phyloP scores from a whole-genome alignment of 805 yeast species.

The Lipomyces lipofer region DNA sequence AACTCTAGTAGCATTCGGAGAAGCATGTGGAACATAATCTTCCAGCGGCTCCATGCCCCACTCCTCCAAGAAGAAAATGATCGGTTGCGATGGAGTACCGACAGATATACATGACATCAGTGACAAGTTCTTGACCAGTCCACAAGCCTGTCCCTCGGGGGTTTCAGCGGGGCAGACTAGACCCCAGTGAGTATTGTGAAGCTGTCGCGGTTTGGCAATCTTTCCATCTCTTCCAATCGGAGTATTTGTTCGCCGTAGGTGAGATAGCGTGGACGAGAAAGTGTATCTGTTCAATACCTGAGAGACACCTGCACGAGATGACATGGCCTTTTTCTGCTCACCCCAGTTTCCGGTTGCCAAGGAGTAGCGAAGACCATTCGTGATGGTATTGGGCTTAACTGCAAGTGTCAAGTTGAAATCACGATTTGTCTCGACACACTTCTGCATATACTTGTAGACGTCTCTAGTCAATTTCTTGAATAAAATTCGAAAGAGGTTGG shows the following conservation, averaged over 20 bases:
- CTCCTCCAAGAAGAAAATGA: slow-evolving; percentile 87
- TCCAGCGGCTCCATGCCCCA: slow-evolving; percentile 99
- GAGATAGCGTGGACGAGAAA: slow-evolving; percentile 97
- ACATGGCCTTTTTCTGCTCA: slow-evolving; percentile 99
- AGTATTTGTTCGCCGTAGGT: slow-evolving; percentile 97
- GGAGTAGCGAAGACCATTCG: slow-evolving; percentile 96
- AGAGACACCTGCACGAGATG: slow-evolving; percentile 98
- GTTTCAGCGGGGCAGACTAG: slow-evolving; percentile 99
- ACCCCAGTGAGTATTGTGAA: slow-evolving; percentile 99
- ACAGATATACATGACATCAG: slow-evolving; percentile 97
- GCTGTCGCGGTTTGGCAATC: slow-evolving; percentile 97
- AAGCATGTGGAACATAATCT: slow-evolving; percentile 89
- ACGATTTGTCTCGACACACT: slow-evolving; percentile 96
- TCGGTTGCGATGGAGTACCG: slow-evolving; percentile 96
- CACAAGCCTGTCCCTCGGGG: slow-evolving; percentile 99
- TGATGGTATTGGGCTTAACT: slow-evolving; percentile 93
- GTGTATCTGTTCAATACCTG: slow-evolving; percentile 98
- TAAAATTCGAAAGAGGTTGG: slow-evolving; percentile 89
- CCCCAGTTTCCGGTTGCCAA: slow-evolving; percentile 99
- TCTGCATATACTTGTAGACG: slow-evolving; percentile 96
- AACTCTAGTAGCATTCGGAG: slow-evolving; percentile 88
- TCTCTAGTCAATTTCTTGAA: slow-evolving; percentile 95
- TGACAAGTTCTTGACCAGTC: slow-evolving; percentile 93
- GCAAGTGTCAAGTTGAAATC: slow-evolving; percentile 96
- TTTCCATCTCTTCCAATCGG: slow-evolving; percentile 99